A percentile compares a stretch with the other conserved stretches of the same genome.
These are phyloP conservation scores for Pythium dissimile DNA, from an alignment of 352 stramenopile species.

Conservation along the genomic window DNA sequence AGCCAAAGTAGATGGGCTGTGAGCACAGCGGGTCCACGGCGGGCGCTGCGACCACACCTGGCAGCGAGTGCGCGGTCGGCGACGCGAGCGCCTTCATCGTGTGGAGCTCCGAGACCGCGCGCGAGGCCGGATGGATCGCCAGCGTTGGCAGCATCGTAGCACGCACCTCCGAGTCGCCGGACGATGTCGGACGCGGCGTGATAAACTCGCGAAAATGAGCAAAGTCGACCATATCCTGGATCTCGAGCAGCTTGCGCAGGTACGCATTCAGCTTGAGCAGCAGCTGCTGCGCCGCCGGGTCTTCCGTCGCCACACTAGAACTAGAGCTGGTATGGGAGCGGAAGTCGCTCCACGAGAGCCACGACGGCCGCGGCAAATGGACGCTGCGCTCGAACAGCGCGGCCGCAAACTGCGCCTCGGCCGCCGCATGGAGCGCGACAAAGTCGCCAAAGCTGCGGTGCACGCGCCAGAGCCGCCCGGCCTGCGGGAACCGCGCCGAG, in stretches of 20 bases:
- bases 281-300: slow-evolving; percentile 32
- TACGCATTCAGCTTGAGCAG: slow-evolving; percentile 56
- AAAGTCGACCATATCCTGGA: slow-evolving; percentile 41
- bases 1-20: slow-evolving; percentile 39
- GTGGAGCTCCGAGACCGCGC: slow-evolving; percentile 10
- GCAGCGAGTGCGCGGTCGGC: background rate
- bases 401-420: slow-evolving; percentile 24
- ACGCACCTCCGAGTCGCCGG: slow-evolving; percentile 24
- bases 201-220: slow-evolving; percentile 44
- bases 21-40: slow-evolving; percentile 31
- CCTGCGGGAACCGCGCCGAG: slow-evolving; percentile 46
- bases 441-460: slow-evolving; percentile 53
- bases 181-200: slow-evolving; percentile 28
- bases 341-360: slow-evolving; percentile 35
- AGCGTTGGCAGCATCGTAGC: slow-evolving; percentile 11
- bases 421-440: slow-evolving; percentile 33
- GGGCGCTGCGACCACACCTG: background rate
- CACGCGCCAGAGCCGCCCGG: slow-evolving; percentile 40
- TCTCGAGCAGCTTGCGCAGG: slow-evolving; percentile 56
- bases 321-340: slow-evolving; percentile 6
- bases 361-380: slow-evolving; percentile 35
- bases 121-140: slow-evolving; percentile 4
- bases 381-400: slow-evolving; percentile 37
- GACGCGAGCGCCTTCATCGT: slow-evolving; percentile 13
- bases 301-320: slow-evolving; percentile 5